These are phyloP conservation scores for Phytopythium cucurbitacearum DNA, from an alignment of 352 stramenopile species.

Conservation along the genomic window DNA sequence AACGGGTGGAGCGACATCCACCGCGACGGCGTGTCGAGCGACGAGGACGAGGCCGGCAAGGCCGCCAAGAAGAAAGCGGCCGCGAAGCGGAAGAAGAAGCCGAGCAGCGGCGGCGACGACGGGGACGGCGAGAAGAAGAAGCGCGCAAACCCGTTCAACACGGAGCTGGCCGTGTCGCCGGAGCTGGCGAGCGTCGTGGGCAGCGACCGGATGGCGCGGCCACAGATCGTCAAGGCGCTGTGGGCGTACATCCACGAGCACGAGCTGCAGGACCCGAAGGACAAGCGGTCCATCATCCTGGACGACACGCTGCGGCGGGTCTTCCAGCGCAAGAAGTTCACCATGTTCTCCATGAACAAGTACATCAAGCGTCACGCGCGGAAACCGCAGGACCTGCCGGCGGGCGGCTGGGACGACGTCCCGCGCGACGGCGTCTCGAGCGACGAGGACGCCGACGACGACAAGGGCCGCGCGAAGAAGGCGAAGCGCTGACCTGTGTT, in stretches of 20 bases:
- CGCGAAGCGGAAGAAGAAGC: conserved; percentile 58
- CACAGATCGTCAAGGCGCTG: conserved; percentile 92
- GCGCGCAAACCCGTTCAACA: conserved; percentile 65
- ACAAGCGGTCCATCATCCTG: conserved; percentile 92
- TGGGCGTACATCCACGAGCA: conserved; percentile 97
- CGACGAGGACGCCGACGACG: conserved; percentile 64
- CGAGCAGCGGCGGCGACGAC: conserved; percentile 22
- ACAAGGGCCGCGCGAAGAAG: conserved; percentile 29
- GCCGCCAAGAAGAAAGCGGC: conserved; percentile 56
- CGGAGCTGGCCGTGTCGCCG: conserved; percentile 68
- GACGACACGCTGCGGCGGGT: conserved; percentile 84
- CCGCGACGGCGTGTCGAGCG: conserved; percentile 75
- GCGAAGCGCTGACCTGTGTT: conserved; percentile 13
- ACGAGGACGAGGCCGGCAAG: conserved; percentile 67
- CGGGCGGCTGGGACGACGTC: conserved; percentile 67
- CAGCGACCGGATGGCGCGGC: conserved; percentile 78
- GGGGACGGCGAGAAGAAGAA: conserved; percentile 50
- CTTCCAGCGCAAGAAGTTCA: conserved; percentile 83
- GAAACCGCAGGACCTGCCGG: conserved; percentile 59
- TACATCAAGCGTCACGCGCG: conserved; percentile 84
- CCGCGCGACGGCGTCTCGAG: conserved; percentile 72
- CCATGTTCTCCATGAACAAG: conserved; percentile 90
- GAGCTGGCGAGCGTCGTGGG: conserved; percentile 77
- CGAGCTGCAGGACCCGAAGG: conserved; percentile 91
- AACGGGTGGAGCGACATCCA: conserved; percentile 72